Evolutionary conservation across 495 filamentous ascomycete genomes (phyloP).

Genomic region (Wilcoxina mikolae): DNA sequence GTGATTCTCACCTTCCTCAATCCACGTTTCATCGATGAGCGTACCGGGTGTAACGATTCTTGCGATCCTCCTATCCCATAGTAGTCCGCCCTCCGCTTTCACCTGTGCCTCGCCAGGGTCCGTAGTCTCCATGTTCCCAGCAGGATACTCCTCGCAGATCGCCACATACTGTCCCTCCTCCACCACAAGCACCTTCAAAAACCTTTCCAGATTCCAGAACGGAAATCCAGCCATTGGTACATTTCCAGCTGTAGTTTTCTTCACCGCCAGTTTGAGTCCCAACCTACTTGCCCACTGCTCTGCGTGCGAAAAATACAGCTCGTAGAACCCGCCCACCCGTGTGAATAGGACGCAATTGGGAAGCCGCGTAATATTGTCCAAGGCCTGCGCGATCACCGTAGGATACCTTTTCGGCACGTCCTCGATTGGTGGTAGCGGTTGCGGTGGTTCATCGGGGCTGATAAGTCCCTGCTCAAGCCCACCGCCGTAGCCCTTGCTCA

Average conservation of each 20-base stretch:
- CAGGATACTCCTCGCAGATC: conserved; percentile 80
- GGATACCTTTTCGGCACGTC: conserved; percentile 41
- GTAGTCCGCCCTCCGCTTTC: conserved; percentile 52
- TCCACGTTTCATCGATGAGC: conserved; percentile 91
- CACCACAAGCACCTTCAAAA: conserved; percentile 80
- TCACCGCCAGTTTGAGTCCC: conserved; percentile 74
- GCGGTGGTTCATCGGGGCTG: conserved; percentile 2
- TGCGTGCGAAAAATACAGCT: conserved; percentile 90
- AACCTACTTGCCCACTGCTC: conserved; percentile 73
- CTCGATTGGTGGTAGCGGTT: neutral
- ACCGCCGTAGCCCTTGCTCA: neutral
- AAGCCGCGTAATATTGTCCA: conserved; percentile 79
- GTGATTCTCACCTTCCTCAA: conserved; percentile 83
- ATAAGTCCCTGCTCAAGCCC: neutral
- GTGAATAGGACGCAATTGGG: conserved; percentile 79
- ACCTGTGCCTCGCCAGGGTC: neutral
- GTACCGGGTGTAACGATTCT: conserved; percentile 89
- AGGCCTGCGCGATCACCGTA: conserved; percentile 75
- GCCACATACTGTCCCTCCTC: conserved; percentile 83
- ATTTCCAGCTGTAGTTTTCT: conserved; percentile 39
- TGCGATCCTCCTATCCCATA: conserved; percentile 70
- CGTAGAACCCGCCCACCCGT: conserved; percentile 87
- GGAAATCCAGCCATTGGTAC: conserved; percentile 61
- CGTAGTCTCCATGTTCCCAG: conserved; percentile 30
- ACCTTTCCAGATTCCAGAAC: conserved; percentile 78